A percentile compares a stretch with the other conserved stretches of the same genome.
Conservation (phyloP, 352 stramenopile species). For the Thraustochytrium sp. region DNA sequence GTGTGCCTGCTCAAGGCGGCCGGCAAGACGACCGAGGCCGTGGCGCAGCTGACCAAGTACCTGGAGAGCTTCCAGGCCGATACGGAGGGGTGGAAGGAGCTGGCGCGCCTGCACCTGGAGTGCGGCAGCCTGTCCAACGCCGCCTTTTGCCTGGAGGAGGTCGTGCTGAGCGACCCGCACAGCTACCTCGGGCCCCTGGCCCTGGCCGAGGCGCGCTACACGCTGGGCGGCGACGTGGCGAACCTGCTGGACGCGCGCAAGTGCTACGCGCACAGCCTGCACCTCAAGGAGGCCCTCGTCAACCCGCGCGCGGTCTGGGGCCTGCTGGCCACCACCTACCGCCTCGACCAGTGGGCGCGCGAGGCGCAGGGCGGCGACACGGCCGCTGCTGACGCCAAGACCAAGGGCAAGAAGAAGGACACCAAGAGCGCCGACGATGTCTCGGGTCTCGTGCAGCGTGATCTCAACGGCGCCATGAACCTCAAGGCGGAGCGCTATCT, state of each 20-base stretch:
- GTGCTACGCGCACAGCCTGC: constrained; percentile 28
- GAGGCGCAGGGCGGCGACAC: not conserved
- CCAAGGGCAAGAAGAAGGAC: not conserved
- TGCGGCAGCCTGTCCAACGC: not conserved
- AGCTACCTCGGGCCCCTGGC: constrained; percentile 8
- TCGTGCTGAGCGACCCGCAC: constrained; percentile 24
- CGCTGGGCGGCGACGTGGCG: not conserved
- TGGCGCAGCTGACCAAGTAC: constrained; percentile 1
- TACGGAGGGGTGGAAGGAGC: constrained; percentile 19
- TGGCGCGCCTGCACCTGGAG: constrained; percentile 2
- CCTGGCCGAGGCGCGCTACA: not conserved
- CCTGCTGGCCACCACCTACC: not conserved
- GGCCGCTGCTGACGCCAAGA: not conserved
- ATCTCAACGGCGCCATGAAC: not conserved
- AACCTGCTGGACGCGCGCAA: constrained; percentile 27
- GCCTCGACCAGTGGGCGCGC: not conserved
- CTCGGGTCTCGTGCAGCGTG: not conserved
- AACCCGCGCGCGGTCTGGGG: constrained; percentile 35
- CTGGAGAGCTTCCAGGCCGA: constrained; percentile 30
- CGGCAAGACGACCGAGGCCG: constrained; percentile 8
- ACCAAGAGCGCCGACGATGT: constrained; percentile 3
- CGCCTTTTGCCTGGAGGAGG: constrained; percentile 27
- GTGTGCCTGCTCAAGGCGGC: constrained; percentile 13
- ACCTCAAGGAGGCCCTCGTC: not conserved
- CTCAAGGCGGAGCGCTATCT: not conserved